phyloP scores from a whole-genome alignment of 1,284 basidiomycete genomes.

The Heliocybe sulcata region DNA sequence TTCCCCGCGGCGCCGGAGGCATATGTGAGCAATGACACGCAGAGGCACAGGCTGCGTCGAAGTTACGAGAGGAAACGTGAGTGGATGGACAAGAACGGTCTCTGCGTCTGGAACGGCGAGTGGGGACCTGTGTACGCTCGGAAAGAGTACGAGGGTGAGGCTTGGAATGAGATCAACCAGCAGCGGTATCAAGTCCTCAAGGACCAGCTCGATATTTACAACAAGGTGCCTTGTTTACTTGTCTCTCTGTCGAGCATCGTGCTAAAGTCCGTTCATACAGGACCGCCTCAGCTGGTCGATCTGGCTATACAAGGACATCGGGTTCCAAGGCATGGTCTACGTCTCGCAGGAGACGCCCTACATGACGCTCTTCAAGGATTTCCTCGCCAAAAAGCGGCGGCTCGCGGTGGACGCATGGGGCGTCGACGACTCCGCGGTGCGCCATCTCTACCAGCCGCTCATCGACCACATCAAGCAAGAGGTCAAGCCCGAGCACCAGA shows the following conservation, averaged over 20 bases:
- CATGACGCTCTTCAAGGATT: slow-evolving; percentile 36
- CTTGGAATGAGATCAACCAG: slow-evolving; percentile 59
- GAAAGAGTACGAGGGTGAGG: slow-evolving; percentile 46
- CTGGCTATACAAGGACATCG: slow-evolving; percentile 56
- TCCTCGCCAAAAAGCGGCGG: slow-evolving; percentile 51
- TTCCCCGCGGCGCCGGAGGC: slow-evolving; percentile 60
- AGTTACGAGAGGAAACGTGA: slow-evolving; percentile 61
- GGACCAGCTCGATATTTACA: slow-evolving; percentile 42
- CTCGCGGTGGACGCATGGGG: slow-evolving; percentile 66
- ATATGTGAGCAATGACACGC: slow-evolving; percentile 46
- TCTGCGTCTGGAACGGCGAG: slow-evolving; percentile 76
- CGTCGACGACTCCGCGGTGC: slow-evolving; percentile 45
- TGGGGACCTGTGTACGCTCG: slow-evolving; percentile 67
- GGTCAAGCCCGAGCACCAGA: slow-evolving; percentile 29
- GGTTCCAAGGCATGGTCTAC: slow-evolving; percentile 48
- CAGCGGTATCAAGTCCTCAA: slow-evolving; percentile 46
- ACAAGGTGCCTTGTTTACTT: slow-evolving; percentile 22
- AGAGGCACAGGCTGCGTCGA: slow-evolving; percentile 40
- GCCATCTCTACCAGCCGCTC: slow-evolving; percentile 52
- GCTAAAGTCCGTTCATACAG: slow-evolving; percentile 11
- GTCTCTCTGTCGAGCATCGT: not conserved
- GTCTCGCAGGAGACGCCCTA: slow-evolving; percentile 39
- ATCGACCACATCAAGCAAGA: slow-evolving; percentile 42
- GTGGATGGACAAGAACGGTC: slow-evolving; percentile 58
- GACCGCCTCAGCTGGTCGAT: slow-evolving; percentile 44